Conservation (phyloP, 805 yeast genomes). For the Pichia gijzeniarum region DNA sequence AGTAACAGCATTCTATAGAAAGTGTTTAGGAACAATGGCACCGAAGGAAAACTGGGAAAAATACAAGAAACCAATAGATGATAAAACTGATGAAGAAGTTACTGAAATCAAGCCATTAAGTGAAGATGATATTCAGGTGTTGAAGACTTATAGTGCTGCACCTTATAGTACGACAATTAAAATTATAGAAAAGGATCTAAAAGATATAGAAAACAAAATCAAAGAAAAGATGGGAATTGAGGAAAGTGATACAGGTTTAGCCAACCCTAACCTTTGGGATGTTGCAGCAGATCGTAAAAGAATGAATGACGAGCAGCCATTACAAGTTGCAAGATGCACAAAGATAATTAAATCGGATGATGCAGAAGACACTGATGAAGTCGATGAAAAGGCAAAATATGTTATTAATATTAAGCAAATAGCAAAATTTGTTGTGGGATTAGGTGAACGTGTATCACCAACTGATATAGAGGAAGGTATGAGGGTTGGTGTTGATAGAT, state of each 20-base stretch:
- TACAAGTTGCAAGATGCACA: conserved; percentile 98
- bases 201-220: conserved; percentile 75
- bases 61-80: conserved; percentile 81
- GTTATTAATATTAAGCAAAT: conserved; percentile 96
- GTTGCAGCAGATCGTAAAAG: conserved; percentile 93
- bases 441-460: conserved; percentile 96
- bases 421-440: conserved; percentile 94
- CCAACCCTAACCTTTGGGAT: conserved; percentile 97
- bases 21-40: conserved; percentile 54
- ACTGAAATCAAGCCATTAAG: conserved; percentile 79
- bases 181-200: conserved; percentile 78
- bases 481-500: conserved; percentile 99
- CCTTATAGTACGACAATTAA: conserved; percentile 85
- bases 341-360: conserved; percentile 74
- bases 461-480: conserved; percentile 99
- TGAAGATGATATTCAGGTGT: conserved; percentile 95
- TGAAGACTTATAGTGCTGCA: conserved; percentile 96
- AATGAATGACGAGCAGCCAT: conserved; percentile 88
- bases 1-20: neutral
- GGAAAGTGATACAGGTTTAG: conserved; percentile 96
- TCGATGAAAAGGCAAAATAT: conserved; percentile 80
- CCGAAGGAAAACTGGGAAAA: conserved; percentile 99
- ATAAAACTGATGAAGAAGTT: conserved; percentile 45
- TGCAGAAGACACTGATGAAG: conserved; percentile 28
- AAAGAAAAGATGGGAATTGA: conserved; percentile 92